A percentile compares a stretch with the other conserved stretches of the same genome.
These are phyloP conservation scores for Pisolithus thermaeus DNA, from an alignment of 1,284 basidiomycete genomes.

Conservation along the genomic window DNA sequence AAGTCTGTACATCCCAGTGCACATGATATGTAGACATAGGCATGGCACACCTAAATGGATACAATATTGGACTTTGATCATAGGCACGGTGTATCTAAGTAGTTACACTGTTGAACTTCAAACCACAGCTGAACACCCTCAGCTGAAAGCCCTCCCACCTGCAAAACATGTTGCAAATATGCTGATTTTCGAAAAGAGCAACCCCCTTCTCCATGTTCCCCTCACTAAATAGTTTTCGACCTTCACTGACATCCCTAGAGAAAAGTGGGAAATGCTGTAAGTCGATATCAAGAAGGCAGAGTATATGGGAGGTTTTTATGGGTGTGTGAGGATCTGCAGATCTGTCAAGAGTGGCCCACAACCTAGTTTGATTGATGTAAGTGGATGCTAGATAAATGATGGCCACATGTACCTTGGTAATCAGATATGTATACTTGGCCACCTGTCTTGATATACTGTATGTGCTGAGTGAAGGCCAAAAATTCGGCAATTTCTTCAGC, in stretches of 20 bases:
- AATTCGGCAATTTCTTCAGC: conserved; percentile 10
- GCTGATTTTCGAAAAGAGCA: neutral
- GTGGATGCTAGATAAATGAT: neutral
- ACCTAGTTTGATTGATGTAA: no score
- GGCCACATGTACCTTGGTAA: conserved; percentile 24
- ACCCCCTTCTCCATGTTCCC: conserved; percentile 4
- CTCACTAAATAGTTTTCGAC: conserved; percentile 1
- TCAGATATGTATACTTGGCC: conserved; percentile 25
- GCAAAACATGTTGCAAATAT: conserved; percentile 7
- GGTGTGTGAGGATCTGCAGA: neutral
- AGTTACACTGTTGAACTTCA: no score
- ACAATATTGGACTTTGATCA: no score
- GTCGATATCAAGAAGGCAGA: no score
- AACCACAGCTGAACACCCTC: neutral
- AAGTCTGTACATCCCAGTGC: no score
- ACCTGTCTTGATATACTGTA: conserved; percentile 23
- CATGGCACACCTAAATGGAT: no score
- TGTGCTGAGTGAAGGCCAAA: conserved; percentile 27
- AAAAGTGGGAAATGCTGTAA: neutral
- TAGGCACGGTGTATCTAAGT: no score
- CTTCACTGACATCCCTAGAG: neutral
- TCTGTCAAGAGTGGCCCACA: no score
- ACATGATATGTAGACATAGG: no score
- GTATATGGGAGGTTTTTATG: neutral
- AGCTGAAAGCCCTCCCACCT: conserved; percentile 5